These are phyloP conservation scores for Ceriops decandra DNA, from an alignment of 345 rosid species.

Conservation along the genomic window DNA sequence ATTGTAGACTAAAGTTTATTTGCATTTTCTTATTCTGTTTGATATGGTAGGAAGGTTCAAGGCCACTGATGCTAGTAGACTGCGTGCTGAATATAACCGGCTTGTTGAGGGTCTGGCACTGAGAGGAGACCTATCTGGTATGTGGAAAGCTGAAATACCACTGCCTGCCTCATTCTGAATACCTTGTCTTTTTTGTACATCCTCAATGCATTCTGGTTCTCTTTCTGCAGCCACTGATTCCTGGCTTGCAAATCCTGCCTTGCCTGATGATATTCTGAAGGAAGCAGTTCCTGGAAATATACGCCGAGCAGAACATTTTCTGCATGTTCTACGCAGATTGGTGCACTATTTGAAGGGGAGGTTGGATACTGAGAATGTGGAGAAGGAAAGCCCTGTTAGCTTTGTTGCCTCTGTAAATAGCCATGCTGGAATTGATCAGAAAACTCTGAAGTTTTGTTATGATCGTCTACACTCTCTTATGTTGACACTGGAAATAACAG, in stretches of 20 bases:
- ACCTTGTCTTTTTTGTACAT: not conserved
- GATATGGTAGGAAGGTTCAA: slow-evolving; percentile 98
- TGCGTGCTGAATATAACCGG: slow-evolving; percentile 89
- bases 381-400: slow-evolving; percentile 89
- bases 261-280: slow-evolving; percentile 91
- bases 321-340: slow-evolving; percentile 82
- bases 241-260: slow-evolving; percentile 98
- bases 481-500: slow-evolving; percentile 91
- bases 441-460: slow-evolving; percentile 88
- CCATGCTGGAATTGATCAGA: slow-evolving; percentile 95
- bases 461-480: slow-evolving; percentile 93
- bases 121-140: slow-evolving; percentile 85
- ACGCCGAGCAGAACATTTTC: slow-evolving; percentile 91
- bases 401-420: slow-evolving; percentile 62
- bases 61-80: slow-evolving; percentile 89
- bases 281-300: slow-evolving; percentile 99
- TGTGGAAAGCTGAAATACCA: slow-evolving; percentile 19
- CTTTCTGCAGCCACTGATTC: slow-evolving; percentile 55
- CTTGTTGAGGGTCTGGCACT: slow-evolving; percentile 91
- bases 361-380: slow-evolving; percentile 78
- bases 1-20: not conserved
- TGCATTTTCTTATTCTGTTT: slow-evolving; percentile 34
- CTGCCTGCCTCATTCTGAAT: slow-evolving; percentile 3
- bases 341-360: slow-evolving; percentile 78
- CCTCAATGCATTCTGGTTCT: not conserved